Conservation (phyloP, 164 flowering plant genomes). For the Echeveria elegans region DNA sequence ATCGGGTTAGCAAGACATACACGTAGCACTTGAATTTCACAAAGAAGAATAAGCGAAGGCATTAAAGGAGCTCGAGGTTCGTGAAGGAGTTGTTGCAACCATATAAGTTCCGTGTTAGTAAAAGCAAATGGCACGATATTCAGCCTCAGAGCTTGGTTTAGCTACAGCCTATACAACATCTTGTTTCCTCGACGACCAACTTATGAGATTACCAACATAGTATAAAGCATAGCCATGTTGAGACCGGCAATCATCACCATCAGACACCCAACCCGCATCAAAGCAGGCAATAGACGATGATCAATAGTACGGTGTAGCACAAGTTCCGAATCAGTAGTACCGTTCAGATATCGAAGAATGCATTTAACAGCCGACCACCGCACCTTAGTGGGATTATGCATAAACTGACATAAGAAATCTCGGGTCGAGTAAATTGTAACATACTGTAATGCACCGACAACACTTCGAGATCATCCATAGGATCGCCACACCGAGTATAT, state of each 20-base stretch:
- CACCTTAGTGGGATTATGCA: neutral
- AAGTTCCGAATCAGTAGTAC: neutral
- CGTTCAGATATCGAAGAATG: neutral
- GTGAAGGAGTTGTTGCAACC: neutral
- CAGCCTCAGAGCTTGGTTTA: constrained; percentile 1
- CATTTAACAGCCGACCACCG: neutral
- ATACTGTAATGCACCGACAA: neutral
- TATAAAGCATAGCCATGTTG: neutral
- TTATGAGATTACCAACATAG: neutral
- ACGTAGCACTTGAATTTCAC: neutral
- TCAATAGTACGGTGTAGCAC: neutral
- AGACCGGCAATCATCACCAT: constrained; percentile 3
- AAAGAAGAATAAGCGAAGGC: neutral
- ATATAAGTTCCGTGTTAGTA: neutral
- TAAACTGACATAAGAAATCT: neutral
- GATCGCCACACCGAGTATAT: neutral
- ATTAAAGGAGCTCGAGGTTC: neutral
- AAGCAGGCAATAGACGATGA: neutral
- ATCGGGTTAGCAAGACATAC: neutral
- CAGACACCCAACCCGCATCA: constrained; percentile 1
- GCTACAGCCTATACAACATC: neutral
- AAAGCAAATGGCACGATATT: neutral
- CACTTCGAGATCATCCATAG: neutral
- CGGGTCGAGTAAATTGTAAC: neutral
- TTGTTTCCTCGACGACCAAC: neutral